Base-by-base conservation (phyloP, 805 yeast species). In the Candida cerambycidarum region DNA sequence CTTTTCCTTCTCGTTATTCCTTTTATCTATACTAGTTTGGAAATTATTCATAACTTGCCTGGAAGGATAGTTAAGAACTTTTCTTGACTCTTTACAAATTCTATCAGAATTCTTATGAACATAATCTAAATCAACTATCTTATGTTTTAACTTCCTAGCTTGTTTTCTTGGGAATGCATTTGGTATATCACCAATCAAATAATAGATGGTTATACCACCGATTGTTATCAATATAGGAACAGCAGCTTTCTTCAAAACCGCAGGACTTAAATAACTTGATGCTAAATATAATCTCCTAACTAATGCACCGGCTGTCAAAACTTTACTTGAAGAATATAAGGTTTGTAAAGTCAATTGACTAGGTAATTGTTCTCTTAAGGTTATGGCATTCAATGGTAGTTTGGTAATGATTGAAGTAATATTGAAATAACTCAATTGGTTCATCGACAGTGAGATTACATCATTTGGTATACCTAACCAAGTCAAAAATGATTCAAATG, bases 111-210 rank as follows among this genome's bases (percentile, higher is more conserved):
- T 92, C 34, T 71, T 54, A 52, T 85, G 93, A 10, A 86, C 81
- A 55, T 89, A 93, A 46, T 90, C 97, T 52, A 81, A 63, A 12
- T 76, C 78, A 32, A 71, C 71, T 25, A 93, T 69, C 54, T 83
- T 85, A 5, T 57, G 57, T 48, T 76, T 78, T 51, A 92, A 77
- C 61, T 85, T 88, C 37, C 75, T 71, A 0, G 93, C 89, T 45
- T 89, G 75, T 44, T 89, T 89, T 51, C 89, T 72, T 14, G 96
- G 95, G 53, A 88, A 80, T 0, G 97, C 96, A 53, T 84, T 79
- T 2, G 97, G 97, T 11, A 95, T 79, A 61, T 93, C 98, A 45
- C 74, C 71, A 14, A 89, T 67, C 44, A 89, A 59, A 54, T 86
- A 89, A 31, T 80, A 78, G 0, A 77, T 65, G 0, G 84, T 72